Evolutionary conservation across 2,329 filamentous ascomycete genomes (phyloP), one percentile per base, ranked within the genome.

Genomic region (Cordyceps pruinosa): DNA sequence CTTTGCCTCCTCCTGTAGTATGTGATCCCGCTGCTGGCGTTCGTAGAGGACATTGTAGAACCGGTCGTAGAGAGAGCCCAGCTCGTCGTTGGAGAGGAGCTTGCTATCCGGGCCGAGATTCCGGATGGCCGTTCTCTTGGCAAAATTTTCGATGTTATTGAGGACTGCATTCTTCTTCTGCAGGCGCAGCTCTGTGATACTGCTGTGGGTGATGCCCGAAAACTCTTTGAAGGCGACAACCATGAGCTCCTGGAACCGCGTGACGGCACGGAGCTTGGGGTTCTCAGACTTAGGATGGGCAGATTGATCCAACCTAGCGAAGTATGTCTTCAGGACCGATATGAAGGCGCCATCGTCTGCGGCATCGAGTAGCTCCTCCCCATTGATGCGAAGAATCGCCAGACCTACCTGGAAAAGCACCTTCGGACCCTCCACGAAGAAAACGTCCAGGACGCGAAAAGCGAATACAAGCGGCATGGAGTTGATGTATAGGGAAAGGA

Each of bases 161-260:
- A 99, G 78, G 32, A 99, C 94, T 0, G 89, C 87, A 67, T 94
- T 90, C 72, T 97, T 97, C 73, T 97, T 95, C 72, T 92, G 96
- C 41, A 89, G 79, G 23, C 94, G 86, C 67, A 95, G 81, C 63
- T 97, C 94, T 1, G 88, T 88, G 60, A 99, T 92, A 51, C 87
- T 96, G 67, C 85, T 87, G 68, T 99, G 93, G 0, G 94, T 99
- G 64, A 99, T 96, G 41, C 87, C 90, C 0, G 93, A 88, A 68
- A 99, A 99, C 68, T 99, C 94, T 65, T 97, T 97, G 75, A 99
- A 99, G 1, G 94, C 94, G 21, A 97, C 94, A 3, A 99, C 94
- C 92, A 99, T 97, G 58, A 99, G 82, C 71, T 97, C 94, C 67
- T 99, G 94, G 69, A 99, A 99, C 47, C 90, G 84, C 6, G 95